A percentile compares a stretch with the other conserved stretches of the same genome.
Evolutionary conservation across 805 yeast genomes (phyloP).

Genomic region (Tetrapisispora fleetii): DNA sequence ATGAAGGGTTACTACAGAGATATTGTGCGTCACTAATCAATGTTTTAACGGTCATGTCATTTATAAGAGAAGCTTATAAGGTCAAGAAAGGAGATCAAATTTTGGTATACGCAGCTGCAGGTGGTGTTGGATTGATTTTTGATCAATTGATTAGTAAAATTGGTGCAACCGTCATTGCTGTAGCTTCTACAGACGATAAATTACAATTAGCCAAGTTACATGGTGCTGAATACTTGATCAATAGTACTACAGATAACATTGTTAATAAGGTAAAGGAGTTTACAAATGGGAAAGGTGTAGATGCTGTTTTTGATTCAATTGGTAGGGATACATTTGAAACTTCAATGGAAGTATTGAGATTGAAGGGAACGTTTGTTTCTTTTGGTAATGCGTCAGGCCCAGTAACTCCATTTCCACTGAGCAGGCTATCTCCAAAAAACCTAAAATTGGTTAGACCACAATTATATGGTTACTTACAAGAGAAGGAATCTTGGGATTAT

Average conservation of each 20-base stretch:
- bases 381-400: slow-evolving; percentile 85
- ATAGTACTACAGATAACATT: slow-evolving; percentile 46
- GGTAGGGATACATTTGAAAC: slow-evolving; percentile 69
- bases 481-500: slow-evolving; percentile 47
- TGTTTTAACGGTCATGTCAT: slow-evolving; percentile 72
- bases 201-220: slow-evolving; percentile 49
- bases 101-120: slow-evolving; percentile 89
- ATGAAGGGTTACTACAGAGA: slow-evolving; percentile 41
- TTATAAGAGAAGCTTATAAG: slow-evolving; percentile 53
- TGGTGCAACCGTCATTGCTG: slow-evolving; percentile 79
- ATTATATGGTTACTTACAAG: slow-evolving; percentile 42
- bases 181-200: slow-evolving; percentile 72
- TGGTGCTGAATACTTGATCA: slow-evolving; percentile 72
- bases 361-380: slow-evolving; percentile 66
- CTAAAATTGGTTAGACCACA: slow-evolving; percentile 57
- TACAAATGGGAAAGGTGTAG: slow-evolving; percentile 60
- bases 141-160: slow-evolving; percentile 49
- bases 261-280: slow-evolving; percentile 44
- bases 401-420: slow-evolving; percentile 56
- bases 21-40: slow-evolving; percentile 59
- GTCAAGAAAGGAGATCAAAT: slow-evolving; percentile 63
- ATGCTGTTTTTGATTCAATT: slow-evolving; percentile 60
- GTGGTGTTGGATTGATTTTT: slow-evolving; percentile 77
- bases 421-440: slow-evolving; percentile 49
- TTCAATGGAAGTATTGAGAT: slow-evolving; percentile 49